Conservation (phyloP, 768 basidiomycete genomes). For the Sarcodon sp. region DNA sequence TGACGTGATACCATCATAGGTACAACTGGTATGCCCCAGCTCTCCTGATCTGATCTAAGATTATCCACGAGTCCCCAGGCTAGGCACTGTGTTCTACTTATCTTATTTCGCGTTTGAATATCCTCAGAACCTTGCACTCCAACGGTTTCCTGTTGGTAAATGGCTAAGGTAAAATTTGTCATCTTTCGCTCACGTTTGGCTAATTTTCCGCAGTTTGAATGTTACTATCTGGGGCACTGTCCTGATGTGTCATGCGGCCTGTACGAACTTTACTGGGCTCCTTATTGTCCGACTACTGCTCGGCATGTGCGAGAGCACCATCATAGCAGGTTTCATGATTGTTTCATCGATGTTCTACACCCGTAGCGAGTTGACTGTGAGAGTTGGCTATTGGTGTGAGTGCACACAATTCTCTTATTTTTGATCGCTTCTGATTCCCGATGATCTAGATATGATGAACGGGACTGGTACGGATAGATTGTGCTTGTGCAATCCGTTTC, state of each 20-base stretch:
- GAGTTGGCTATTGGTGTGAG: constrained; percentile 73
- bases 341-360: constrained; percentile 74
- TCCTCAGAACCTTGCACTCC: constrained; percentile 61
- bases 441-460: constrained; percentile 51
- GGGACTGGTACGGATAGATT: constrained; percentile 37
- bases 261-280: constrained; percentile 53
- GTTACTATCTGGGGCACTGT: constrained; percentile 59
- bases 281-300: constrained; percentile 52
- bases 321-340: constrained; percentile 69
- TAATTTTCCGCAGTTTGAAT: constrained; percentile 31
- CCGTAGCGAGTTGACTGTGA: constrained; percentile 49
- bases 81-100: constrained; percentile 66
- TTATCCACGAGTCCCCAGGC: constrained; percentile 24
- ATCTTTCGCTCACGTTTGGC: background rate
- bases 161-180: constrained; percentile 58
- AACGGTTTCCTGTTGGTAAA: constrained; percentile 64
- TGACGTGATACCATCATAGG: constrained; percentile 16
- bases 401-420: constrained; percentile 1
- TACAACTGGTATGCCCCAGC: constrained; percentile 43
- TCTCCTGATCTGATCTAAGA: background rate
- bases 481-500: background rate
- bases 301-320: constrained; percentile 60
- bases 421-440: background rate
- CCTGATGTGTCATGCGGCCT: constrained; percentile 51
- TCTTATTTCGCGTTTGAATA: constrained; percentile 62